Percentiles rank a stretch among this genome's conserved stretches.
Evolutionary conservation across 495 filamentous ascomycete genomes (phyloP).

Genomic region (Podospora pseudoanserina): DNA sequence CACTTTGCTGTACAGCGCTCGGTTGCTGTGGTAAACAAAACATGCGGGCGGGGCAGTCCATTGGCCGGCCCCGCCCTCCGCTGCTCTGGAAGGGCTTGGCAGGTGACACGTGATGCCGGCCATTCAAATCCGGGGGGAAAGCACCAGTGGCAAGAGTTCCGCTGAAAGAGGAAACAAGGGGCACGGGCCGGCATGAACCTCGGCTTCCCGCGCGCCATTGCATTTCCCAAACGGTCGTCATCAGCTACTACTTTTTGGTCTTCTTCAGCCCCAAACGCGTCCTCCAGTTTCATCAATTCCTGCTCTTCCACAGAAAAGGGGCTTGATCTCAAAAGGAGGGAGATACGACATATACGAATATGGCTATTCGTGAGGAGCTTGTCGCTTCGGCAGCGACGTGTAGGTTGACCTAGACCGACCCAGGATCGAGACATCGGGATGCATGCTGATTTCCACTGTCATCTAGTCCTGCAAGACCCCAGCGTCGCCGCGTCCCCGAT

Average conservation of each 20-base stretch:
- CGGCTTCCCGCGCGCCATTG: constrained; percentile 22
- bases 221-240: constrained; percentile 16
- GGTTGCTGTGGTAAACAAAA: constrained; percentile 34
- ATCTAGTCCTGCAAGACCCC: constrained; percentile 84
- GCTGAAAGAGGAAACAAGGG: not conserved
- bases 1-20: not conserved
- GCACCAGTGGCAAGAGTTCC: not conserved
- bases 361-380: constrained; percentile 81
- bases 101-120: not conserved
- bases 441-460: constrained; percentile 14
- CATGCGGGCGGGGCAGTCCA: constrained; percentile 20
- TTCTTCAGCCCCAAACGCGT: not conserved
- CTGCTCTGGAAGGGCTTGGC: not conserved
- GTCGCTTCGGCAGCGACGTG: constrained; percentile 65
- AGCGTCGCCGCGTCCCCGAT: constrained; percentile 84
- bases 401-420: constrained; percentile 31
- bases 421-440: constrained; percentile 4
- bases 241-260: constrained; percentile 6
- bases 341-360: constrained; percentile 32
- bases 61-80: constrained; percentile 8
- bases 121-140: constrained; percentile 14
- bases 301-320: not conserved
- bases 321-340: not conserved
- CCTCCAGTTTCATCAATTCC: not conserved
- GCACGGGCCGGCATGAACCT: constrained; percentile 16